Base-by-base conservation (phyloP, 2,329 filamentous ascomycete genomes). In the Colletotrichum eremochloae region DNA sequence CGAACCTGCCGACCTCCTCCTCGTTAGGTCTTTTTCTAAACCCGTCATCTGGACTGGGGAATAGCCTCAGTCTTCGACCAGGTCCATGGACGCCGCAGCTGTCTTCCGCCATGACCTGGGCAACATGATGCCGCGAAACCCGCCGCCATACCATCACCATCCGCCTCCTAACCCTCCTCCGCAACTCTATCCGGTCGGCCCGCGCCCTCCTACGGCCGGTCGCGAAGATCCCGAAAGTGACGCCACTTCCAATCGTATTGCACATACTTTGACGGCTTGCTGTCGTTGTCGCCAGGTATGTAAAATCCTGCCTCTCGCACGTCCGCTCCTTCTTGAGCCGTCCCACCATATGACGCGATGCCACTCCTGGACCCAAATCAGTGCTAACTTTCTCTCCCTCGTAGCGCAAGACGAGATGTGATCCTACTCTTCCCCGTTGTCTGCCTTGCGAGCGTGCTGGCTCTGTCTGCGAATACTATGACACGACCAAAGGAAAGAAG, bases 331-430 rank as follows among this genome's bases (percentile, higher is more conserved):
- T 50, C 48, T 18, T 67, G 56, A 48, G 20, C 44, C 64, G 52
- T 58, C 20, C 24, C 55, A 50, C 52, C 61, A 55, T 63, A 62
- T 29, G 46, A 75, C 60, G 48, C 18, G 44, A 63, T 40, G 38
- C 42, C 46, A 24, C 14, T 48, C 52, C 31, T 15, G 58, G 56
- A 40, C 20, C 20, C 70, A 14, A 18, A 18, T 33, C 44, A 55
- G 20, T 29, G 55, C 72, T 75, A 33, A 75, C 63, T 67, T 67
- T 74, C 67, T 78, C 67, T 74, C 57, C 67, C 67, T 50, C 24
- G 44, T 79, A 97, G 95, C 92, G 96, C 78, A 99, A 99, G 87
- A 98, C 96, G 48, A 89, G 95, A 86, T 99, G 96, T 85, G 96
- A 98, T 83, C 94, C 96, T 5, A 94, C 93, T 18, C 89, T 99